Percentiles rank a stretch among this genome's conserved stretches.
These are phyloP conservation scores for Naumovozyma dairenensis DNA, from an alignment of 805 yeast genomes.

Conservation along the genomic window DNA sequence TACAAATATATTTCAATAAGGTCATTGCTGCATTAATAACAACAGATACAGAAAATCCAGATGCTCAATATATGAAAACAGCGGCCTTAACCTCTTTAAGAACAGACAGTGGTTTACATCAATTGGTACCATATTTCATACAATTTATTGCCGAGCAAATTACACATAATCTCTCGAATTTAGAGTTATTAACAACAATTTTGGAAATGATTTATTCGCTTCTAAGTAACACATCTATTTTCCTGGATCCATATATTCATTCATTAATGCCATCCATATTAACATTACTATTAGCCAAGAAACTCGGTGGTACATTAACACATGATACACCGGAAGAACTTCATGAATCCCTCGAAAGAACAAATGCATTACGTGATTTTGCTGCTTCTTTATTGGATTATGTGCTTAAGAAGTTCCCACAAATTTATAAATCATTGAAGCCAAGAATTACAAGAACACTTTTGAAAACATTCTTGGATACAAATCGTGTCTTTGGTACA, in stretches of 20 bases:
- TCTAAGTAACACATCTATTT: constrained; percentile 71
- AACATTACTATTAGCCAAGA: constrained; percentile 79
- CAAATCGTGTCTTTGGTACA: constrained; percentile 76
- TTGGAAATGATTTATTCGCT: constrained; percentile 81
- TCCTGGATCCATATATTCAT: constrained; percentile 91
- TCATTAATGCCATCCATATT: constrained; percentile 94
- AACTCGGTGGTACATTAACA: constrained; percentile 51
- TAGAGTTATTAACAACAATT: constrained; percentile 68
- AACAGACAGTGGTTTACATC: constrained; percentile 94
- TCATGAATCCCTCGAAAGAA: constrained; percentile 31
- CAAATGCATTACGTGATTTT: constrained; percentile 67
- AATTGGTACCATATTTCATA: constrained; percentile 89
- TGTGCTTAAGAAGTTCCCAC: constrained; percentile 71
- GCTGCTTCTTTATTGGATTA: constrained; percentile 76
- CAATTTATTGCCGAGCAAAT: constrained; percentile 94
- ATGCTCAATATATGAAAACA: constrained; percentile 39
- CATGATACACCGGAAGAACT: constrained; percentile 13
- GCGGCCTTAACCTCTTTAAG: constrained; percentile 81
- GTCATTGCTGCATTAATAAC: constrained; percentile 69
- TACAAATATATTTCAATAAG: constrained; percentile 87
- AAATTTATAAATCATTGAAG: constrained; percentile 76
- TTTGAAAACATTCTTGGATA: constrained; percentile 79
- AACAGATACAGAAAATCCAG: constrained; percentile 27
- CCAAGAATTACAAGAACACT: constrained; percentile 92
- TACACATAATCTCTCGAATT: constrained; percentile 71